Percentiles rank a stretch among this genome's conserved stretches.
These are phyloP conservation scores for Aspergillus cristatus DNA, from an alignment of 495 filamentous ascomycete genomes.

Conservation along the genomic window DNA sequence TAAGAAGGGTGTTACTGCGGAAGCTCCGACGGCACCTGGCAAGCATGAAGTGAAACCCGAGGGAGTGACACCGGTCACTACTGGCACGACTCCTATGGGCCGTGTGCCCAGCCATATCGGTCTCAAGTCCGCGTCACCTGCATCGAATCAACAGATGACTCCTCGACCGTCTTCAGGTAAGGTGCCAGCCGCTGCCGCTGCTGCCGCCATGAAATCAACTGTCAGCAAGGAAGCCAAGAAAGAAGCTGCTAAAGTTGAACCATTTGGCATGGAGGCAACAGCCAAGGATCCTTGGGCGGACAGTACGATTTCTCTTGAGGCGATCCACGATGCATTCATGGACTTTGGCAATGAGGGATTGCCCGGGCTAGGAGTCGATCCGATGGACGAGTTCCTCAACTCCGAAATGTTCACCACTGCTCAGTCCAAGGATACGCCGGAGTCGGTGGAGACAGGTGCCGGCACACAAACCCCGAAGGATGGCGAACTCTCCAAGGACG, in stretches of 20 bases:
- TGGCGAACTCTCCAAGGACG: conserved; percentile 11
- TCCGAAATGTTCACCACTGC: conserved; percentile 33
- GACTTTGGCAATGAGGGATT: conserved; percentile 19
- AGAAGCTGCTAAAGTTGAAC: conserved; percentile 17
- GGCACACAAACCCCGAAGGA: conserved; percentile 32
- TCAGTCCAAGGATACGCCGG: conserved; percentile 32
- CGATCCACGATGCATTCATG: conserved; percentile 34
- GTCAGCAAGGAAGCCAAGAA: conserved; percentile 22
- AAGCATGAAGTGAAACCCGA: conserved; percentile 29
- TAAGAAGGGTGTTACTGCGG: conserved; percentile 11
- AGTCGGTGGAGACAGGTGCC: conserved; percentile 26
- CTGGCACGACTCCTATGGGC: conserved; percentile 32
- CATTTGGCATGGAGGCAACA: conserved; percentile 3
- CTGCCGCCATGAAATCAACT: conserved; percentile 18
- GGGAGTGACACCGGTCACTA: conserved; percentile 27
- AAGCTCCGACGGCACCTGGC: conserved; percentile 16
- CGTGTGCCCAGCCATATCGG: conserved; percentile 31
- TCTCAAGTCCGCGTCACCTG: conserved; percentile 31
- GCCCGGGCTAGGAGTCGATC: conserved; percentile 21
- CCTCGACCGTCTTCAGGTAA: conserved; percentile 26
- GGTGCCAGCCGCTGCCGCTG: conserved; percentile 10
- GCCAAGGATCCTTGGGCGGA: conserved; percentile 33
- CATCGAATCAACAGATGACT: conserved; percentile 33
- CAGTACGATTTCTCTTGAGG: conserved; percentile 31
- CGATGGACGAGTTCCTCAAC: conserved; percentile 36